Evolutionary conservation across 1,139 yeast species (phyloP), one percentile per base, ranked within the genome.

Genomic region (Eremothecium sinecaudum): DNA sequence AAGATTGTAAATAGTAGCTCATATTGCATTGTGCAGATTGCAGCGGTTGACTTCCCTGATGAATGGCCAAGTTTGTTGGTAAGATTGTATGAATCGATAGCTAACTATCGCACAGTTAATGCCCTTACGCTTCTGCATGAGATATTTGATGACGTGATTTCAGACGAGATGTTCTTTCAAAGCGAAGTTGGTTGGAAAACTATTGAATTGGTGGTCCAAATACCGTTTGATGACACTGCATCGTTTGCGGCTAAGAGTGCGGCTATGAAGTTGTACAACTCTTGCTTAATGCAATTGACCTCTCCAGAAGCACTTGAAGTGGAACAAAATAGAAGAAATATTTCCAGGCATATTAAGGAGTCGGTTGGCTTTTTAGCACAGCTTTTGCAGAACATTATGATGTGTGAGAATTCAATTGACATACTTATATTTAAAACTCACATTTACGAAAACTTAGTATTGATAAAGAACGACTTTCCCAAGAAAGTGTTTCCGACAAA

Each of bases 1-100:
- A 80, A 79, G 48, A 62, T 86, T 12, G 64, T 86, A 40, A 69
- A 69, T 24, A 71, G 82, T 32, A 73, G 81, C 2, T 75, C 90
- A 1, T 77, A 83, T 44, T 78, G 83, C 10, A 71, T 84, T 17
- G 81, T 82, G 2, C 93, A 81, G 48, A 81, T 90, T 16, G 87
- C 94, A 1, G 80, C 83, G 1, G 81, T 79, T 1, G 98, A 90
- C 51, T 87, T 74, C 51, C 98, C 98, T 0, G 97, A 90, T 49
- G 94, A 84, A 51, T 90, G 97, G 97, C 94, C 96, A 0, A 69
- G 67, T 19, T 63, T 90, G 31, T 54, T 87, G 38, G 59, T 62
- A 14, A 51, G 58, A 10, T 53, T 81, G 32, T 73, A 73, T 48
- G 48, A 55, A 13, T 59, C 64, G 32, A 50, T 65, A 21, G 39